phyloP scores from a whole-genome alignment of 2,329 filamentous ascomycete genomes.

The Pyrenophora tritici-repentis region DNA sequence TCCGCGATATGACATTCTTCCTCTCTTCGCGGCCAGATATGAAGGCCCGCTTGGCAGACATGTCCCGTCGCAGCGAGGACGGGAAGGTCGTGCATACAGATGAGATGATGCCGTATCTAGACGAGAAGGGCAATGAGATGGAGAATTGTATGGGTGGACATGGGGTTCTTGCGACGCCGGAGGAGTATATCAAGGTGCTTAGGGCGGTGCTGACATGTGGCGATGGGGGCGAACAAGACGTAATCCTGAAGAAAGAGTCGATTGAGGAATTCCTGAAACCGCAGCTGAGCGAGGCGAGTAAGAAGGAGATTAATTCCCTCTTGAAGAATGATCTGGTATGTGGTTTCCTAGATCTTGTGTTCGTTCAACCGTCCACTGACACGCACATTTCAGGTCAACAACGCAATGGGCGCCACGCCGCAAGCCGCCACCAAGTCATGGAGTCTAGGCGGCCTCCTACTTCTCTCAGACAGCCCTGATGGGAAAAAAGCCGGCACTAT shows the following conservation, averaged over 20 bases:
- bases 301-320: conserved; percentile 43
- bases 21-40: conserved; percentile 38
- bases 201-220: conserved; percentile 27
- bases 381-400: conserved; percentile 14
- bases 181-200: conserved; percentile 42
- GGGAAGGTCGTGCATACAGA: conserved; percentile 18
- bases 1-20: conserved; percentile 61
- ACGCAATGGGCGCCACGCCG: conserved; percentile 31
- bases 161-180: conserved; percentile 24
- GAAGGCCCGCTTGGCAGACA: conserved; percentile 33
- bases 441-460: conserved; percentile 40
- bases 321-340: conserved; percentile 25
- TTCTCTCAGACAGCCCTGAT: conserved; percentile 22
- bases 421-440: conserved; percentile 29
- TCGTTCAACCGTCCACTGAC: not conserved
- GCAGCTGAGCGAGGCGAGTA: conserved; percentile 29
- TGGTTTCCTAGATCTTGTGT: not conserved
- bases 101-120: conserved; percentile 17
- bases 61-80: conserved; percentile 24
- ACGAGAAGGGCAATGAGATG: conserved; percentile 22
- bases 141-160: conserved; percentile 35
- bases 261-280: conserved; percentile 40
- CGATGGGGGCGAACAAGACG: conserved; percentile 34
- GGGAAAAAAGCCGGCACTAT: conserved; percentile 37
- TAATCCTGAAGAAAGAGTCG: conserved; percentile 23